Evolutionary conservation across 208 protist species (phyloP), one percentile per base, ranked within the genome.

Genomic region (Trypanosomatidae sp.): DNA sequence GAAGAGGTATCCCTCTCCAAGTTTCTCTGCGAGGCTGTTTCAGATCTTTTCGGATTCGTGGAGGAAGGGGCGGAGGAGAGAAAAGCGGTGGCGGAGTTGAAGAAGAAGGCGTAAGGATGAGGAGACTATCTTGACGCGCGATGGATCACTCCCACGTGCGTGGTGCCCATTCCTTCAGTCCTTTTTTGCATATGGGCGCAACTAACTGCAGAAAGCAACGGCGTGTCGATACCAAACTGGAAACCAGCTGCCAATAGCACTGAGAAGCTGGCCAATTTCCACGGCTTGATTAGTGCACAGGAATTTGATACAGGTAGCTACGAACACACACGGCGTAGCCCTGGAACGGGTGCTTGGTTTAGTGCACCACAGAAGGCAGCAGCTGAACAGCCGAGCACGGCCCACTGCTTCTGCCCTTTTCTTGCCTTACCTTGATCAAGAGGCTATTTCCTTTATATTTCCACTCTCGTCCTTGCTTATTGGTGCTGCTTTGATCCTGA

Each of bases 21-120:
- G 13, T 55, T 81, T 22, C 13, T 92, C 64, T 73, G 66, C 50
- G 55, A 62, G 7, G 66, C 58, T 10, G 66, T 82, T 30, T 30
- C 66, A 8, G 62, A 81, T 28, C 74, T 95, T 17, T 95, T 92
- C 60, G 89, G 89, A 13, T 65, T 80, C 1, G 43, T 25, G 9
- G 80, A 74, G 59, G 71, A 78, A 5, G 68, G 76, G 28, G 72
- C n/a, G 10, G 33, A 19, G 22, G 72, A 83, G 72, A 66, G 22
- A 43, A 64, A 83, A 41, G 22, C 47, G 25, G 55, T 58, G 22
- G 67, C 43, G 49, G 70, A 68, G 33, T 30, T 55, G n/a, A 77
- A 89, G 73, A 82, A 85, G 30, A 50, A 88, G 44, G 62, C 64
- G 13, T 80, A 73, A 69, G 25, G 44, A 53, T 68, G 15, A 22